Evolutionary conservation across 2,329 filamentous ascomycete species (phyloP).

Genomic region (Xylaria arbuscula): DNA sequence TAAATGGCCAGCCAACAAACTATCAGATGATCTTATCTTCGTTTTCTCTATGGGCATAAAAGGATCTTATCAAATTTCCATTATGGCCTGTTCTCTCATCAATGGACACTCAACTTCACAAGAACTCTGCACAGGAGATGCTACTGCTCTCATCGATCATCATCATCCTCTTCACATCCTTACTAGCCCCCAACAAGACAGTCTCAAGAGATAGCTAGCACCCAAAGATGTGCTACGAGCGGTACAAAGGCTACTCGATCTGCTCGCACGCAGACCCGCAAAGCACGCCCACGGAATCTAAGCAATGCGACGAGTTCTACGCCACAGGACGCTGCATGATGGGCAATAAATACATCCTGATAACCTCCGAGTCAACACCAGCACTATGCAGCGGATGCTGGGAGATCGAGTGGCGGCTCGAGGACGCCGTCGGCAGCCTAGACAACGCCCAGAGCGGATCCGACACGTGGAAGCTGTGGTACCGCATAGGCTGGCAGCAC

Average conservation of each 20-base stretch:
- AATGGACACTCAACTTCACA: background rate
- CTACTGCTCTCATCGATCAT: background rate
- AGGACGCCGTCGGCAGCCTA: conserved; percentile 15
- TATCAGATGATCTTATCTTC: background rate
- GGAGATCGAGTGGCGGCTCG: background rate
- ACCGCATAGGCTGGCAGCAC: conserved; percentile 18
- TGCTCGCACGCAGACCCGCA: conserved; percentile 23
- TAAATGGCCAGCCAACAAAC: background rate
- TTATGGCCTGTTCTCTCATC: background rate
- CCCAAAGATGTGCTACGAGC: conserved; percentile 19
- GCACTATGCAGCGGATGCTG: background rate
- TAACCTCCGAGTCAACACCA: background rate
- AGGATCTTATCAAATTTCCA: background rate
- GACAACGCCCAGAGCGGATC: background rate
- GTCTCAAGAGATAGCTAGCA: background rate
- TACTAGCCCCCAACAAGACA: background rate
- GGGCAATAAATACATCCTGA: conserved; percentile 15
- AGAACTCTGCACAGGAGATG: background rate
- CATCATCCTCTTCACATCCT: background rate
- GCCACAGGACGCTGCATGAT: background rate
- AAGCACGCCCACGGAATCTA: conserved; percentile 8
- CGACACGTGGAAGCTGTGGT: conserved; percentile 23
- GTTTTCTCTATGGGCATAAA: background rate
- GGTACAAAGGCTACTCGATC: conserved; percentile 20
- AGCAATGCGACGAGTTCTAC: background rate